Evolutionary conservation across 1,284 basidiomycete species (phyloP).

Genomic region (Veloporphyrellus conicus): DNA sequence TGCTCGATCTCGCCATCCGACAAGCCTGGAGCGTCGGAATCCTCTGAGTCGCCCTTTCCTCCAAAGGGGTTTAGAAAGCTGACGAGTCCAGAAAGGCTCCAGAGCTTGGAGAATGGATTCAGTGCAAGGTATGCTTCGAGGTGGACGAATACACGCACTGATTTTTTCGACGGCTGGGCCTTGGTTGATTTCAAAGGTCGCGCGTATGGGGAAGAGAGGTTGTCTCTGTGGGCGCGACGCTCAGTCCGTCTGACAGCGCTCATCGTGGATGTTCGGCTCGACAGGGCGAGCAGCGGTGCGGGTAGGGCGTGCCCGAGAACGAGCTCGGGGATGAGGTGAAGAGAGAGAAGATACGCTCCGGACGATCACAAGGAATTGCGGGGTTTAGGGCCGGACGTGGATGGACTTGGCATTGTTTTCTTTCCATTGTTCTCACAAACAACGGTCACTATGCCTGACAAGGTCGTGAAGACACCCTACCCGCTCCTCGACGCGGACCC

Average conservation of each 20-base stretch:
- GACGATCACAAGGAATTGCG: slow-evolving; percentile 16
- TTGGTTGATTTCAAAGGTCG: slow-evolving; percentile 25
- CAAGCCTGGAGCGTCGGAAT: slow-evolving; percentile 18
- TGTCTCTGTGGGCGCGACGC: slow-evolving; percentile 39
- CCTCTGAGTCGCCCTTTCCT: slow-evolving; percentile 22
- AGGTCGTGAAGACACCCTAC: slow-evolving; percentile 67
- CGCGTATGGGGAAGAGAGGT: slow-evolving; percentile 34
- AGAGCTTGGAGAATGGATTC: slow-evolving; percentile 37
- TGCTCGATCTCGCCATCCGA: slow-evolving; percentile 30
- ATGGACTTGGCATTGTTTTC: slow-evolving; percentile 10
- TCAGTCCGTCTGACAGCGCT: slow-evolving; percentile 48
- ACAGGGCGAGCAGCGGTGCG: slow-evolving; percentile 2
- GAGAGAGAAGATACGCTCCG: slow-evolving; percentile 17
- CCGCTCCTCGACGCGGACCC: slow-evolving; percentile 92
- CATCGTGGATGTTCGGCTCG: slow-evolving; percentile 34
- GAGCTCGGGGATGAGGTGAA: slow-evolving; percentile 10
- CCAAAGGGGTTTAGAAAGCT: slow-evolving; percentile 47
- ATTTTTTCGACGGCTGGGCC: slow-evolving; percentile 37
- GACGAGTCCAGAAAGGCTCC: slow-evolving; percentile 48
- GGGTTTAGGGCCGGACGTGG: slow-evolving; percentile 30
- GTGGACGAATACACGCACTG: slow-evolving; percentile 32
- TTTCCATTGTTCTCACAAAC: slow-evolving; percentile 5
- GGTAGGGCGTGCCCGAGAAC: slow-evolving; percentile 4
- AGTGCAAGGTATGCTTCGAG: background rate
- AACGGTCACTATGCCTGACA: slow-evolving; percentile 56